Evolutionary conservation across 768 basidiomycete genomes (phyloP).

Genomic region (Mycena rosella): DNA sequence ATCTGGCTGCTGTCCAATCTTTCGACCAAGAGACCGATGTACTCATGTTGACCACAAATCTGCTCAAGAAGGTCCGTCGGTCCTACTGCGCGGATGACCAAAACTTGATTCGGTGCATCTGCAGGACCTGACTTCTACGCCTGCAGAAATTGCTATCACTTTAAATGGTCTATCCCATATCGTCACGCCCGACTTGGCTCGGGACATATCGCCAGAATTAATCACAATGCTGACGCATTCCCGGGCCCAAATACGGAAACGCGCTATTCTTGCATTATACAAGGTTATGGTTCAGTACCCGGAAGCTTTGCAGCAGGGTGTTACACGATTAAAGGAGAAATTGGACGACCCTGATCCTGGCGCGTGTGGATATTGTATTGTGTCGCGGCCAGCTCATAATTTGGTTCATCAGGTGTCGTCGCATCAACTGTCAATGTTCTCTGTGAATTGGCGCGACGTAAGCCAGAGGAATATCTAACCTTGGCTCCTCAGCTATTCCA

Average conservation of each 20-base stretch:
- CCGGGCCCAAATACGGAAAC: constrained; percentile 87
- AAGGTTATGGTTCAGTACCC: constrained; percentile 87
- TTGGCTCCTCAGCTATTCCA: constrained; percentile 95
- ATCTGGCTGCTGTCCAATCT: constrained; percentile 92
- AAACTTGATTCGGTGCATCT: constrained; percentile 32
- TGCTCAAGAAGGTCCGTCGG: constrained; percentile 86
- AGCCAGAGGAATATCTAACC: constrained; percentile 84
- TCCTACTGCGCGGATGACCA: background rate
- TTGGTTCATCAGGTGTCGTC: constrained; percentile 76
- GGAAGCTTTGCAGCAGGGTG: constrained; percentile 75
- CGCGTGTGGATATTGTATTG: constrained; percentile 45
- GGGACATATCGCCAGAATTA: constrained; percentile 89
- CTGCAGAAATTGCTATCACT: constrained; percentile 80
- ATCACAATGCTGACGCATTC: constrained; percentile 92
- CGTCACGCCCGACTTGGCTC: constrained; percentile 88
- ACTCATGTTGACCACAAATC: constrained; percentile 96
- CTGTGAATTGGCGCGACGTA: constrained; percentile 88
- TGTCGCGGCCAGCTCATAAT: background rate
- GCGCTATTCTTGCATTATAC: constrained; percentile 88
- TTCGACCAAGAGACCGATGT: constrained; percentile 97
- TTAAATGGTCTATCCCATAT: constrained; percentile 89
- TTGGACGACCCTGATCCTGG: constrained; percentile 84
- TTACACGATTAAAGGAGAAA: constrained; percentile 81
- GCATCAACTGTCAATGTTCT: constrained; percentile 94
- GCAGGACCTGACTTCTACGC: constrained; percentile 85